Evolutionary conservation across 2,329 filamentous ascomycete species (phyloP).

Genomic region (Cordyceps cicadae): DNA sequence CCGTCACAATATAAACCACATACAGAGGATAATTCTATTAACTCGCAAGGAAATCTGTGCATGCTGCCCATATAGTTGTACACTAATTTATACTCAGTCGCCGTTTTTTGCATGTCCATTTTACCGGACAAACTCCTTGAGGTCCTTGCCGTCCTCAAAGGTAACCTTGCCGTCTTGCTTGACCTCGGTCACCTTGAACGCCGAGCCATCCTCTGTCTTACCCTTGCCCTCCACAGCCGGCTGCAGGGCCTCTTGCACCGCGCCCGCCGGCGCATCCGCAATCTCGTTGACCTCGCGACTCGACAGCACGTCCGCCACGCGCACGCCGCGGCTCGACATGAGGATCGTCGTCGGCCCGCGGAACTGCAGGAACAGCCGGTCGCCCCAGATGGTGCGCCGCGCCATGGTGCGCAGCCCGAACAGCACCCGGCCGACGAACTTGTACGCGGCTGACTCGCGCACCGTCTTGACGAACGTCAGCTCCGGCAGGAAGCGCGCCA

Average conservation of each 20-base stretch:
- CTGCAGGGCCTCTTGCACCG: slow-evolving; percentile 52
- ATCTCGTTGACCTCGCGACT: slow-evolving; percentile 81
- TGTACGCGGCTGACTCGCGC: slow-evolving; percentile 65
- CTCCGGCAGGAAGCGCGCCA: slow-evolving; percentile 57
- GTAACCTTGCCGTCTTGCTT: slow-evolving; percentile 56
- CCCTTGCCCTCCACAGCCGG: slow-evolving; percentile 14
- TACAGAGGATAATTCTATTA: too few species aligned
- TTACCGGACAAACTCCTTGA: slow-evolving; percentile 47
- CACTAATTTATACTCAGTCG: neutral
- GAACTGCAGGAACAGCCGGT: slow-evolving; percentile 86
- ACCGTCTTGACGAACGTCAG: slow-evolving; percentile 66
- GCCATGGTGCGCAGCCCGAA: slow-evolving; percentile 68
- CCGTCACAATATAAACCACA: too few species aligned
- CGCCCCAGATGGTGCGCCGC: slow-evolving; percentile 83
- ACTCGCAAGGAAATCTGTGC: neutral
- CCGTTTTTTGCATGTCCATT: neutral
- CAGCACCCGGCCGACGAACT: slow-evolving; percentile 52
- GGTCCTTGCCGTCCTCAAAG: slow-evolving; percentile 51
- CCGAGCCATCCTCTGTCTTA: slow-evolving; percentile 19
- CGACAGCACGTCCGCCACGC: slow-evolving; percentile 70
- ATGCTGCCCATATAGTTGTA: slow-evolving; percentile 2
- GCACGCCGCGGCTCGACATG: slow-evolving; percentile 76
- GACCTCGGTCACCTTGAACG: slow-evolving; percentile 49
- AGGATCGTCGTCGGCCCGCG: slow-evolving; percentile 78
- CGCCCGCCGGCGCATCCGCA: slow-evolving; percentile 70